Evolutionary conservation across 2,329 filamentous ascomycete genomes (phyloP), one percentile per base, ranked within the genome.

Genomic region (Rutstroemia sp.): DNA sequence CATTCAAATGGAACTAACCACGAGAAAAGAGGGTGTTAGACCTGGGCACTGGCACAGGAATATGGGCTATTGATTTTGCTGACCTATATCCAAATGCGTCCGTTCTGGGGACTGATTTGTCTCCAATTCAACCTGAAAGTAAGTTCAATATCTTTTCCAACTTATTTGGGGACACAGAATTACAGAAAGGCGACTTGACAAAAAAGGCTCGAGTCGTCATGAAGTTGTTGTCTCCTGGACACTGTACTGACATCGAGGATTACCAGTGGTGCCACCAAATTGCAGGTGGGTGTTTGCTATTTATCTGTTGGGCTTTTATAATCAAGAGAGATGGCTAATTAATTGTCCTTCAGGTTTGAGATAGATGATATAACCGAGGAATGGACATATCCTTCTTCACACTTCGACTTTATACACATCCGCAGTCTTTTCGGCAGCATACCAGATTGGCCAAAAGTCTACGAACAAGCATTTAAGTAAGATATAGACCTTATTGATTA

Each of bases 321-420:
- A 46, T 19, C 18, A 23, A 16, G 1, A 12, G n/a, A 45, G n/a
- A 38, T 19, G 21, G 21, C 46, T 55, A n/a, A 55, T 18, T 5
- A 4, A 21, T 14, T 21, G 0, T 4, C 39, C 34, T 14, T 10
- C 60, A 75, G 78, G 54, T 87, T 87, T 62, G 75, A 84, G 49
- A 77, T 87, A 51, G 83, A 87, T 64, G 84, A 88, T 65, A 79
- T 78, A 34, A 72, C 77, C 21, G 67, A 71, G 38, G 59, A 65
- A 27, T 75, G 73, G 73, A 70, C 73, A 61, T 73, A 71, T 57
- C 62, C 63, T 2, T 54, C 60, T 9, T 76, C 83, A 59, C 70
- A 76, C 57, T 81, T 83, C 63, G 81, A 86, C 69, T 80, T 78
- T 61, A 77, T 86, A 61, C 82, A 85, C 66, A 76, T 79, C 2